These are phyloP conservation scores for Sporothrix brunneoviolacea DNA, from an alignment of 2,329 filamentous ascomycete genomes.

Conservation along the genomic window DNA sequence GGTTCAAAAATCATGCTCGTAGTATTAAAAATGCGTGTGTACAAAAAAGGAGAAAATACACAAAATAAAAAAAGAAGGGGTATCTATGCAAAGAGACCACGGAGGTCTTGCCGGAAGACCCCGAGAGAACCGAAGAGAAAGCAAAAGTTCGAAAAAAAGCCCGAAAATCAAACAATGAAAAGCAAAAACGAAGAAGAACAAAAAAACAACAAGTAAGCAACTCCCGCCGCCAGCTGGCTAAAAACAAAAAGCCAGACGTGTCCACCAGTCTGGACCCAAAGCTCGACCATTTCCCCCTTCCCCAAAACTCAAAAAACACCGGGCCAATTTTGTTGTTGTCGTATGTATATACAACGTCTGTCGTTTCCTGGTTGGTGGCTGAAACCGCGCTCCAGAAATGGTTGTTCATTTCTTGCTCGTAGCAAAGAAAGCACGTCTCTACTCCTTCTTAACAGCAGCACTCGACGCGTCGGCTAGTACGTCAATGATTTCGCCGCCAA, in stretches of 20 bases:
- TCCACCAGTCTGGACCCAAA: too few species aligned
- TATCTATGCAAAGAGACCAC: conserved; percentile 18
- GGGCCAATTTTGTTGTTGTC: too few species aligned
- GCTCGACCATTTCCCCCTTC: too few species aligned
- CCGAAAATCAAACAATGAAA: neutral
- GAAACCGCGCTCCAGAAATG: too few species aligned
- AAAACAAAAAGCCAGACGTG: too few species aligned
- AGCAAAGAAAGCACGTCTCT: too few species aligned
- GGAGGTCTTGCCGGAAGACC: conserved; percentile 13
- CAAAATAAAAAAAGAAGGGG: conserved; percentile 5
- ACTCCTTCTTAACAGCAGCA: conserved; percentile 34
- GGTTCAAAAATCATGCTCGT: too few species aligned
- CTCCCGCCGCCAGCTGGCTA: too few species aligned
- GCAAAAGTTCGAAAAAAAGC: neutral
- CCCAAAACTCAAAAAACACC: too few species aligned
- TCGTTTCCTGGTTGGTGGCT: too few species aligned
- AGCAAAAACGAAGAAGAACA: neutral
- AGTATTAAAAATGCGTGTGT: neutral
- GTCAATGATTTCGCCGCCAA: conserved; percentile 44
- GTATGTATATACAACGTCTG: too few species aligned
- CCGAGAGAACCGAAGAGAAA: neutral
- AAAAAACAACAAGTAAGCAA: neutral
- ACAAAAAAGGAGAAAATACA: neutral
- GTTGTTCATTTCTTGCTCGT: too few species aligned
- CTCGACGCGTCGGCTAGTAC: conserved; percentile 35